phyloP scores from a whole-genome alignment of 73 alveolate species.

The Paramecium tetraurelia region DNA sequence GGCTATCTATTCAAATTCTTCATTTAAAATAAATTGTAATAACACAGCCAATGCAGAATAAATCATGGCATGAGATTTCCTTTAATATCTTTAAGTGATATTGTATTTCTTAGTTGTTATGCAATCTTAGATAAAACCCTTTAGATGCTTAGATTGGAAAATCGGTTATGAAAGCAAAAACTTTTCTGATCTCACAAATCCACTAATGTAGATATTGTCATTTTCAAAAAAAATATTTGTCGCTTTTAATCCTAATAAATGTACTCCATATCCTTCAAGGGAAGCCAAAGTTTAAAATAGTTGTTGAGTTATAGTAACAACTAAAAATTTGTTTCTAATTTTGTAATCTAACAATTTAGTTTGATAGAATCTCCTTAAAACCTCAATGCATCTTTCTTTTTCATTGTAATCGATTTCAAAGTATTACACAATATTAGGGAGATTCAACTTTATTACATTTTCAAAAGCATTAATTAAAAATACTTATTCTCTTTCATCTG shows the following conservation, averaged over 20 bases:
- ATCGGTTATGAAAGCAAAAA: not conserved
- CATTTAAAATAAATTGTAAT: not conserved
- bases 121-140: not conserved
- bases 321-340: not conserved
- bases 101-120: not conserved
- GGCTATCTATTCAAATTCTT: not conserved
- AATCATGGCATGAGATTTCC: not conserved
- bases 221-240: not conserved
- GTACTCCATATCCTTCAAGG: constrained; percentile 21
- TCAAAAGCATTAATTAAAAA: constrained; percentile 17
- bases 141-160: not conserved
- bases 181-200: constrained; percentile 48
- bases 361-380: not conserved
- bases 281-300: constrained; percentile 33
- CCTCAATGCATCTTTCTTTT: constrained; percentile 26
- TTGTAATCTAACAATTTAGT: not conserved
- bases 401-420: constrained; percentile 22
- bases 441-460: not conserved
- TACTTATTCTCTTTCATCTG: constrained; percentile 33
- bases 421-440: not conserved
- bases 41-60: not conserved
- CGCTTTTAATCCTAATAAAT: constrained; percentile 22
- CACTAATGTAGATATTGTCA: not conserved
- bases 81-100: not conserved
- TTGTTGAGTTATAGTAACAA: constrained; percentile 3